A percentile compares a stretch with the other conserved stretches of the same genome.
These are phyloP conservation scores for Didymella pinodella DNA, from an alignment of 2,329 filamentous ascomycete species.

Conservation along the genomic window DNA sequence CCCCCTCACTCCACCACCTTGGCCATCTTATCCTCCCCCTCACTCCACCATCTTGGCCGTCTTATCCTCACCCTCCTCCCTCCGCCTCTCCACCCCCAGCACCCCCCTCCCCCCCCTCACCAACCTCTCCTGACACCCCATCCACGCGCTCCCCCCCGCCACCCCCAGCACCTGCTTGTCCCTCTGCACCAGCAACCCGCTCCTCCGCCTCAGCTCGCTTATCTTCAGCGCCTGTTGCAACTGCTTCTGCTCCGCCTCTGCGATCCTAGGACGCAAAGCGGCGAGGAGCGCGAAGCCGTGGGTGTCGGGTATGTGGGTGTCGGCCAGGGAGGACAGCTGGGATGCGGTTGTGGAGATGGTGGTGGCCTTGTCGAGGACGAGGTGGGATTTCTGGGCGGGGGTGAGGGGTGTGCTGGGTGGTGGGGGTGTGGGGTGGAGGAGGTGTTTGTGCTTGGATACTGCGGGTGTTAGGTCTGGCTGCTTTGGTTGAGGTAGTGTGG, in stretches of 20 bases:
- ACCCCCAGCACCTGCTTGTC: constrained; percentile 81
- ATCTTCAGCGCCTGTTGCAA: constrained; percentile 68
- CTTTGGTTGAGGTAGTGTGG: too few relatives aligned
- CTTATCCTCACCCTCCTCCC: too few relatives aligned
- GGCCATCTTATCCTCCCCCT: neutral
- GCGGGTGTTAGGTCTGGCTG: constrained; percentile 4
- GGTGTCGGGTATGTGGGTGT: constrained; percentile 54
- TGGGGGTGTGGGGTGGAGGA: constrained; percentile 41
- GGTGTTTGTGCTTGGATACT: constrained; percentile 53
- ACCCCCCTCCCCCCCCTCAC: constrained; percentile 71
- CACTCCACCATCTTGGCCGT: too few relatives aligned
- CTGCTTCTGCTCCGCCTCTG: constrained; percentile 67
- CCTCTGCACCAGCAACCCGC: constrained; percentile 59
- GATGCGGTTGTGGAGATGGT: constrained; percentile 54
- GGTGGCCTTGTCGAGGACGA: constrained; percentile 56
- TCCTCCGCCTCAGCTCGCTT: constrained; percentile 68
- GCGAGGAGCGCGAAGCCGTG: constrained; percentile 62
- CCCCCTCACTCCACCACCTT: neutral
- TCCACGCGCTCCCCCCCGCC: constrained; percentile 71
- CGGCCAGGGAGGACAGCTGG: constrained; percentile 55
- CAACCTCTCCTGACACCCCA: constrained; percentile 73
- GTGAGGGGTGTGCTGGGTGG: constrained; percentile 34
- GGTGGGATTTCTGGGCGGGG: constrained; percentile 39
- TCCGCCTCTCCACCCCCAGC: constrained; percentile 67
- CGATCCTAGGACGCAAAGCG: constrained; percentile 68